Conservation (phyloP, 176 grass and related monocot genomes). For the Tillandsia leiboldiana region DNA sequence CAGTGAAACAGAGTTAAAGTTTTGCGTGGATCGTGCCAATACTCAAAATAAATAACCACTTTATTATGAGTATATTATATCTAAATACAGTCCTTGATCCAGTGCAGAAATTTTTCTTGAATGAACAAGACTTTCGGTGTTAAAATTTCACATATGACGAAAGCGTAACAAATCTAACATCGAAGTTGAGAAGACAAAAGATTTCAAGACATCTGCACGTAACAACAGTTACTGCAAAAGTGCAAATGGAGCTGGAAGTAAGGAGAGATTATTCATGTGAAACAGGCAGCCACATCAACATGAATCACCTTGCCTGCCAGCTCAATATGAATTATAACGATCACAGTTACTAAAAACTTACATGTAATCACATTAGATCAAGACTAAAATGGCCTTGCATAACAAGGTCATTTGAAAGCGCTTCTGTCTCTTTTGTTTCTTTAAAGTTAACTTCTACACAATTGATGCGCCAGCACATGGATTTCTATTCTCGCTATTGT, state of each 20-base stretch:
- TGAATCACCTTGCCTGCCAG: not conserved
- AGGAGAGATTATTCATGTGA: not conserved
- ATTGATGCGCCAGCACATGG: not conserved
- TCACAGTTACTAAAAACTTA: not conserved
- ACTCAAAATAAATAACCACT: not conserved
- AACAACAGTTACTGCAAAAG: not conserved
- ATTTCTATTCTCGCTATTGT: no score
- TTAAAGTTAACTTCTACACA: constrained; percentile 2
- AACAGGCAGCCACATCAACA: not conserved
- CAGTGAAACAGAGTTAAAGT: not conserved
- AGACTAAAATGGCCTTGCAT: not conserved
- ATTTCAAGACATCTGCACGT: not conserved
- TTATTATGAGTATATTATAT: no score
- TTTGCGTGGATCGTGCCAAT: not conserved
- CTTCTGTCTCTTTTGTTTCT: not conserved
- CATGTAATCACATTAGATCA: not conserved
- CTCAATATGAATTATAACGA: not conserved
- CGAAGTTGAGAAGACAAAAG: not conserved
- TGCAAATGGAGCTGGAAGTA: not conserved
- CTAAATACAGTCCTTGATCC: no score
- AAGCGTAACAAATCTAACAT: not conserved
- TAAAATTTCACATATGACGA: not conserved
- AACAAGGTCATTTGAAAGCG: not conserved
- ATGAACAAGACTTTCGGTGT: no score
- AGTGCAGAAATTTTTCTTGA: no score